These are phyloP conservation scores for Amorphotheca resinae DNA, from an alignment of 495 filamentous ascomycete genomes.

Conservation along the genomic window DNA sequence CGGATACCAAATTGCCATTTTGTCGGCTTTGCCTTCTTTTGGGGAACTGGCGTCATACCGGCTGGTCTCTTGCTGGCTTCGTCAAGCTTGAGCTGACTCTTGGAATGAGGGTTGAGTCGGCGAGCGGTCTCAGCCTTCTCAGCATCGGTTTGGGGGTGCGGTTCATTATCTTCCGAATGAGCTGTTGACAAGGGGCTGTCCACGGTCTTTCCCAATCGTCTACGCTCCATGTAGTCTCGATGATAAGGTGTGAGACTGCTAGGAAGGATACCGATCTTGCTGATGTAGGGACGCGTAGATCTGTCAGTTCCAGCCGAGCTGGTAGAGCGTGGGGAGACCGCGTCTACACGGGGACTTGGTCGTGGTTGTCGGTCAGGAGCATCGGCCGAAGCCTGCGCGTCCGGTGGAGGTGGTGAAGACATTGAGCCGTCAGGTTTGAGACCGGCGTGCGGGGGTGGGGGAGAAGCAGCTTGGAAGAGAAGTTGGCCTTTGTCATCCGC, in stretches of 20 bases:
- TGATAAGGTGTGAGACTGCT: constrained; percentile 85
- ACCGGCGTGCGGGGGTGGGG: constrained; percentile 31
- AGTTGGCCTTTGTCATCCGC: constrained; percentile 30
- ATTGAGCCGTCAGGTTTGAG: constrained; percentile 15
- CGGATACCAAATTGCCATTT: constrained; percentile 98
- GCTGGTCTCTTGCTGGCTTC: constrained; percentile 55
- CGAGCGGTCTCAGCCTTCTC: constrained; percentile 65
- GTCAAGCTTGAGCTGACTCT: constrained; percentile 44
- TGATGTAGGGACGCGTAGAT: constrained; percentile 46
- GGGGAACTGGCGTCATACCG: constrained; percentile 44
- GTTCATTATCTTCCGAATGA: constrained; percentile 35
- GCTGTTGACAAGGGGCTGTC: constrained; percentile 26
- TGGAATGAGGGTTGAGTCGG: constrained; percentile 68
- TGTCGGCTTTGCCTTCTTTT: constrained; percentile 55
- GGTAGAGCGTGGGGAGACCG: constrained; percentile 17
- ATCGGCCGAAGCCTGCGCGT: background rate
- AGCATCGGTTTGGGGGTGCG: constrained; percentile 46
- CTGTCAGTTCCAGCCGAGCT: constrained; percentile 22
- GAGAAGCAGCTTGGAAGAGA: constrained; percentile 36
- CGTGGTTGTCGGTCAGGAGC: constrained; percentile 1
- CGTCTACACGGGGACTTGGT: constrained; percentile 25
- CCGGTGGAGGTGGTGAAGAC: constrained; percentile 23
- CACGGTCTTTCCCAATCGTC: constrained; percentile 33
- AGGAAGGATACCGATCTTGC: constrained; percentile 79
- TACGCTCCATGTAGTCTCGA: constrained; percentile 72